These are phyloP conservation scores for Penicillium canescens DNA, from an alignment of 495 filamentous ascomycete species.

Conservation along the genomic window DNA sequence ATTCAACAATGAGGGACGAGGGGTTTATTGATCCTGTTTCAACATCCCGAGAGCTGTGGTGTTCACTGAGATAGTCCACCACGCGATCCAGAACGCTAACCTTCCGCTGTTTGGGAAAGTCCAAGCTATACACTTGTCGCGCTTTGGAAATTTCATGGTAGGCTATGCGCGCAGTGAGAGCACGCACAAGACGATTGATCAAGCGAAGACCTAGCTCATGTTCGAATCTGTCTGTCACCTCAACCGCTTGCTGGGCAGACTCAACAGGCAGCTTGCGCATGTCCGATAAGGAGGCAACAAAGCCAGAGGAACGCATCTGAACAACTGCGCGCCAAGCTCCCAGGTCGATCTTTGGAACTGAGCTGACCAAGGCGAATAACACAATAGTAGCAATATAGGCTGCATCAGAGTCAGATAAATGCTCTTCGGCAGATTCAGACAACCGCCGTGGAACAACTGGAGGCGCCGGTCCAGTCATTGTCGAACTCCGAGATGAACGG, in stretches of 20 bases:
- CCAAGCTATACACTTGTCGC: slow-evolving; percentile 34
- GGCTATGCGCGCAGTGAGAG: slow-evolving; percentile 52
- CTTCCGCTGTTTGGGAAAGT: slow-evolving; percentile 31
- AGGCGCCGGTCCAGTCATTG: slow-evolving; percentile 18
- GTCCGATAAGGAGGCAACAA: slow-evolving; percentile 47
- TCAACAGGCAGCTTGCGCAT: slow-evolving; percentile 35
- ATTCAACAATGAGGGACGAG: slow-evolving; percentile 67
- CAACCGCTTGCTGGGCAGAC: slow-evolving; percentile 31
- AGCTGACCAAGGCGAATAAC: slow-evolving; percentile 57
- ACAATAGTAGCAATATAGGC: slow-evolving; percentile 57
- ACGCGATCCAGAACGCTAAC: slow-evolving; percentile 39
- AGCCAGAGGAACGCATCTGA: slow-evolving; percentile 53
- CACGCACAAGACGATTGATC: slow-evolving; percentile 53
- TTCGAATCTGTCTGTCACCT: slow-evolving; percentile 56
- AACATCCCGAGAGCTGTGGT: slow-evolving; percentile 29
- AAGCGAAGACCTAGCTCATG: slow-evolving; percentile 61
- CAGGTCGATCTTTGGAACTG: slow-evolving; percentile 44
- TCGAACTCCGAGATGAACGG: slow-evolving; percentile 37
- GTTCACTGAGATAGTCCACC: slow-evolving; percentile 40
- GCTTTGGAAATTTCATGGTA: slow-evolving; percentile 53
- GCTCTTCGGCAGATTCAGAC: slow-evolving; percentile 32
- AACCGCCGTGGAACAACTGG: slow-evolving; percentile 29
- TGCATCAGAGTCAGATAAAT: slow-evolving; percentile 54
- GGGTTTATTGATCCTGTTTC: slow-evolving; percentile 35
- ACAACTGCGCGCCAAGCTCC: slow-evolving; percentile 52